These are phyloP conservation scores for Trichosporon sp. DNA, from an alignment of 1,284 basidiomycete genomes.

Conservation along the genomic window DNA sequence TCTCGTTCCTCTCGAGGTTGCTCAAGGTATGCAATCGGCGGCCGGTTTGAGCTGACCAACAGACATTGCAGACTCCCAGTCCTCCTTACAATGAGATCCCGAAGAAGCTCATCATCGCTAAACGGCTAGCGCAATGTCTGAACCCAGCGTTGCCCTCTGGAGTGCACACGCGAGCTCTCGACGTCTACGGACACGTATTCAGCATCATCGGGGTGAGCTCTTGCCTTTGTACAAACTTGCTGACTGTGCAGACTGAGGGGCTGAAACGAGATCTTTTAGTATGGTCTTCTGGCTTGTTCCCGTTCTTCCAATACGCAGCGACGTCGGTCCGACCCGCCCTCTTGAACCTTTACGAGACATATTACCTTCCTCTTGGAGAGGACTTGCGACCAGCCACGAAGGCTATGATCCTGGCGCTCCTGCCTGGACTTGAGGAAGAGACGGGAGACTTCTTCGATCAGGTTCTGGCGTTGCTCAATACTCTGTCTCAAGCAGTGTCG, in stretches of 20 bases:
- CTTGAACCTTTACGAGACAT: constrained; percentile 81
- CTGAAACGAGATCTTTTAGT: constrained; percentile 82
- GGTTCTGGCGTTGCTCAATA: constrained; percentile 81
- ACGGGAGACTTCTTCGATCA: constrained; percentile 96
- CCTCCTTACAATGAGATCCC: constrained; percentile 93
- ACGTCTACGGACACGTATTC: constrained; percentile 92
- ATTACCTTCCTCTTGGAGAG: constrained; percentile 83
- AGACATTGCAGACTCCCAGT: constrained; percentile 82
- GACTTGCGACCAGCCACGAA: constrained; percentile 87
- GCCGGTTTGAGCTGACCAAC: neutral
- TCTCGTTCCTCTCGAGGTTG: constrained; percentile 91
- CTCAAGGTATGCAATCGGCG: constrained; percentile 69
- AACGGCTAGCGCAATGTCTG: constrained; percentile 92
- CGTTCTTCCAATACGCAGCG: constrained; percentile 97
- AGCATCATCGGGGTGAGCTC: constrained; percentile 78
- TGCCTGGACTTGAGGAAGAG: constrained; percentile 94
- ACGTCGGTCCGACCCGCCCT: constrained; percentile 91
- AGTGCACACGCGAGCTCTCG: constrained; percentile 92
- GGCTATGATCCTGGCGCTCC: constrained; percentile 85
- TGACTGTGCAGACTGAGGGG: constrained; percentile 71
- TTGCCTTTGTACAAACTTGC: neutral
- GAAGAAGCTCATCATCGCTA: constrained; percentile 89
- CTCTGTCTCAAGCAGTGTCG: constrained; percentile 77
- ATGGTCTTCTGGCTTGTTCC: constrained; percentile 96
- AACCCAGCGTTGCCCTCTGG: constrained; percentile 96